Conservation (phyloP, 1,284 basidiomycete species). For the Naganishia albida region DNA sequence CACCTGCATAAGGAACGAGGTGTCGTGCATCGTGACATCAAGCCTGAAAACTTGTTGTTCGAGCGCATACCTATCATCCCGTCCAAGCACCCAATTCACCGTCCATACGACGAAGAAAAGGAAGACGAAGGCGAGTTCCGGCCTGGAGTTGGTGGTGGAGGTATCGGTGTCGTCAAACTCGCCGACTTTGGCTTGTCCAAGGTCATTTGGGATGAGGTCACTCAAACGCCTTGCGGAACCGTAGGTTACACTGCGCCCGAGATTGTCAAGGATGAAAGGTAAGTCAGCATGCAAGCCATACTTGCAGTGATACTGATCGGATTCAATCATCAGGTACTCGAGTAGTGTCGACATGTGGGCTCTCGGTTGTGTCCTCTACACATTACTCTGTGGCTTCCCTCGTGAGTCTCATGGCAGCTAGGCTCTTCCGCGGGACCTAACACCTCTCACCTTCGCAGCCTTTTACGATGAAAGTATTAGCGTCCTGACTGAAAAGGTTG, state of each 20-base stretch:
- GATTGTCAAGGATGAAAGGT: constrained; percentile 92
- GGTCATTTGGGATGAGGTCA: constrained; percentile 98
- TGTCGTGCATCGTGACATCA: constrained; percentile 97
- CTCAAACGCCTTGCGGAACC: constrained; percentile 98
- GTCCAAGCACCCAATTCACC: constrained; percentile 70
- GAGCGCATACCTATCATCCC: constrained; percentile 91
- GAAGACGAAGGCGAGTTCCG: constrained; percentile 97
- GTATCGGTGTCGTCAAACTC: constrained; percentile 97
- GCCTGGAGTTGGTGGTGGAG: constrained; percentile 88
- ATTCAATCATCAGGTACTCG: constrained; percentile 73
- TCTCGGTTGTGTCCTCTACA: constrained; percentile 96
- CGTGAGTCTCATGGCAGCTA: constrained; percentile 50
- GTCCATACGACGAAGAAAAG: constrained; percentile 97
- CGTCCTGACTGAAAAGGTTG: constrained; percentile 97
- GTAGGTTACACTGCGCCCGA: constrained; percentile 99
- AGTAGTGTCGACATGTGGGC: constrained; percentile 99
- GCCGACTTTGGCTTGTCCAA: constrained; percentile 98
- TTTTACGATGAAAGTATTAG: constrained; percentile 99
- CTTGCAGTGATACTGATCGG: too few relatives aligned
- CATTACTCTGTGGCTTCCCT: constrained; percentile 95
- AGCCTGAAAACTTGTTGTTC: constrained; percentile 96
- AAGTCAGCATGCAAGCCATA: background rate
- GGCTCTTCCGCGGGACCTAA: background rate
- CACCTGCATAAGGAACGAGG: constrained; percentile 98
- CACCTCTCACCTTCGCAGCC: constrained; percentile 50